Base-by-base conservation (phyloP, 108 stramenopile genomes). In the Cyclotella baltica region DNA sequence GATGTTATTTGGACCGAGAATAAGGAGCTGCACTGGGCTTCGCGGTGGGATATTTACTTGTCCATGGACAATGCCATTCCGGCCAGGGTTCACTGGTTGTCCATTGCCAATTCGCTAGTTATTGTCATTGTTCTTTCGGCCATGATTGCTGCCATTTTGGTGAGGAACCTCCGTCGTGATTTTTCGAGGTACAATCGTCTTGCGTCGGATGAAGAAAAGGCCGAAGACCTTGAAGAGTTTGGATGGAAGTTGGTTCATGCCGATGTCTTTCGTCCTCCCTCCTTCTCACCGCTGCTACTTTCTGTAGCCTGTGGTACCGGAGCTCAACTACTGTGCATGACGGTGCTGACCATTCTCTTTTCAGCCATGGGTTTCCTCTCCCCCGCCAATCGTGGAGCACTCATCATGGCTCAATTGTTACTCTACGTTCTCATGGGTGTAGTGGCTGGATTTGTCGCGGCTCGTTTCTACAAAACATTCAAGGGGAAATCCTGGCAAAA, bases 161-260 rank as follows among this genome's bases (percentile, higher is more conserved):
- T 97, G 0, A 90, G 98, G 25, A 96, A 96, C 68, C 80, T 99
- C 20, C 82, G 89, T 30, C 85, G 93, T 33, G 97, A 98, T 86
- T 87, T 94, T 23, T 70, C 70, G 36, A 83, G 94, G 19, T 98
- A 98, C 92, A 96, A 95, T 75, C 88, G 89, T 27, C 58, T 97
- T 20, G 87, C 94, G 4, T 88, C 94, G 18, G 98, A 97, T 68
- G 98, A 99, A 88, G 97, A 97, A 72, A 90, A 94, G 85, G 95
- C 93, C 6, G 97, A 96, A 66, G 95, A 95, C 53, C 73, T 96
- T 85, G 99, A 99, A 78, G 99, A 99, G 86, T 91, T 89, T 61
- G 99, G 99, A 50, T 99, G 99, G 99, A 98, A 98, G 75, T 70
- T 97, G 55, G 94, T 98, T n/a, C 97, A 98, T 76, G 97, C 95